Base-by-base conservation (phyloP, 257 asterid species). In the Anisodus tanguticus region DNA sequence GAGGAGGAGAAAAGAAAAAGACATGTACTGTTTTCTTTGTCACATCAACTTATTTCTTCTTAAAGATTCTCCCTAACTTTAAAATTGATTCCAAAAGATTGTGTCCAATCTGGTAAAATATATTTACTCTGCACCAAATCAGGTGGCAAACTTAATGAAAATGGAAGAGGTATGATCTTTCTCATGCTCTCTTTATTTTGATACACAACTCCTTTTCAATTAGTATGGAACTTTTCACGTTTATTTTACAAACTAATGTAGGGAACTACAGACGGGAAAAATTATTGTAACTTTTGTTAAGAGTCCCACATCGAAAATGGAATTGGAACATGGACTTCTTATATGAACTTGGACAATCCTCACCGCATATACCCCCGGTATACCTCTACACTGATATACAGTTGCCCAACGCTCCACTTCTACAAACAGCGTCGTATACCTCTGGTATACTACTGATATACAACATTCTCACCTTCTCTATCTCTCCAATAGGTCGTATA, bases 101-200 rank as follows among this genome's bases (percentile, higher is more conserved):
- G 90, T 95, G 16, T 69, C 85, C 26, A 88, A 90, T 85, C 90
- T 95, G 66, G 88, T 90, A 19, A 88, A 82, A 45, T 93, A 94
- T 76, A 90, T 22, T 95, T 94, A 88, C 87, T 89, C 98, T 12
- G 90, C 98, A n/a, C 98, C 98, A 66, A 92, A 67, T 84, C 98
- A 95, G 86, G 81, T 91, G 9, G 93, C 91, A 80, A 85, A 85
- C 47, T 62, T 95, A 68, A 57, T 92, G 92, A 90, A 88, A 68
- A 88, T 93, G 92, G 94, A 90, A 82, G 98, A 94, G 98, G 98
- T 94, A 87, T 67, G 59, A 83, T 45, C 8, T 82, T 37, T 8
- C 64, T 22, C 68, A 47, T 39, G 70, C 82, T 68, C 22, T 35
- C 0, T 51, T 51, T n/a, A 6, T 8, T 19, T 37, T 57, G 19